phyloP scores from a whole-genome alignment of 805 yeast species.

The Vanderwaltozyma tropicalis region DNA sequence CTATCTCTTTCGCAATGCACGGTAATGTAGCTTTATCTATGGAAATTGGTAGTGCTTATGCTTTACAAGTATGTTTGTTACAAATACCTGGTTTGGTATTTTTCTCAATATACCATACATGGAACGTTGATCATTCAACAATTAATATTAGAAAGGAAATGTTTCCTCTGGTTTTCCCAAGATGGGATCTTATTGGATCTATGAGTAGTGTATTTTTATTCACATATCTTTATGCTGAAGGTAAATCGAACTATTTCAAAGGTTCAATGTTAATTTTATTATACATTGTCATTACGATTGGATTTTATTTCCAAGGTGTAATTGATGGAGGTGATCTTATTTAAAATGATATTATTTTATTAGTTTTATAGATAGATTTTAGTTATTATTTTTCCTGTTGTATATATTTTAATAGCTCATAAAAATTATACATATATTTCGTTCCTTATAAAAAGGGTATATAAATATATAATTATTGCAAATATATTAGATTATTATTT shows the following conservation, averaged over 20 bases:
- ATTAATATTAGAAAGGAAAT: slow-evolving; percentile 33
- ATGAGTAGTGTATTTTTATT: slow-evolving; percentile 78
- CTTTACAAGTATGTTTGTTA: slow-evolving; percentile 84
- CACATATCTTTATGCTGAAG: slow-evolving; percentile 92
- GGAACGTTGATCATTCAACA: slow-evolving; percentile 24
- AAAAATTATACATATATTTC: no score
- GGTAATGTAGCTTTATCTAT: slow-evolving; percentile 94
- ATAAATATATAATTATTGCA: neutral
- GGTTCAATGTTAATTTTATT: slow-evolving; percentile 79
- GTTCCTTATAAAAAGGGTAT: no score
- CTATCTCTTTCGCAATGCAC: slow-evolving; percentile 90
- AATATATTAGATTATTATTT: neutral
- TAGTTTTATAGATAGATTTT: no score
- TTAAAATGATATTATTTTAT: neutral
- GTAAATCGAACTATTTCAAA: slow-evolving; percentile 91
- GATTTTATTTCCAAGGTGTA: slow-evolving; percentile 56
- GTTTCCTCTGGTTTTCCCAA: slow-evolving; percentile 82
- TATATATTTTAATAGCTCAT: no score
- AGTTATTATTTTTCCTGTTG: neutral
- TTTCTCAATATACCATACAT: slow-evolving; percentile 48
- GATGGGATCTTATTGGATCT: slow-evolving; percentile 88
- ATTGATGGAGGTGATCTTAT: slow-evolving; percentile 7
- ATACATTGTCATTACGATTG: slow-evolving; percentile 64
- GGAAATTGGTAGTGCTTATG: slow-evolving; percentile 98
- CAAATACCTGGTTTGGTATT: slow-evolving; percentile 88